Base-by-base conservation (phyloP, 805 yeast species). In the Lipomyces yamanashiensis region DNA sequence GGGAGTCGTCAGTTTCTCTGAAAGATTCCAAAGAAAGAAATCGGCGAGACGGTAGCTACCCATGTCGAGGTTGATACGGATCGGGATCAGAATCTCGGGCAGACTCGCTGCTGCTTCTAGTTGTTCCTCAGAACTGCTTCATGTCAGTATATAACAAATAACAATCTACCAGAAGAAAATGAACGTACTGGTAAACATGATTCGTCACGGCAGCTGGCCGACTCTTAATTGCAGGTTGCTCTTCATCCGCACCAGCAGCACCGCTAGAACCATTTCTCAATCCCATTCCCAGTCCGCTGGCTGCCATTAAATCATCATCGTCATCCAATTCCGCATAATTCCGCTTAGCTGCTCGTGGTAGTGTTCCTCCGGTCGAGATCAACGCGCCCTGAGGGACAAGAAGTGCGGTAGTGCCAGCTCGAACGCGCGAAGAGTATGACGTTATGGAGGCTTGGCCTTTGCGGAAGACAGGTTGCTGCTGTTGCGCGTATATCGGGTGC, bases 1-100 rank as follows among this genome's bases (percentile, higher is more conserved):
- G 0, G 96, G 96, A 1, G 90, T 84, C 28, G 88, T 76, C 28
- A 86, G 78, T 4, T 81, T 74, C 54, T 68, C 71, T 70, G 85
- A 81, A 39, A 85, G 67, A 71, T 89, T 88, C 95, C 95, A 89
- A 82, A 89, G 78, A 70, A 89, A 84, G 62, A 84, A 82, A 71
- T 89, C 96, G 17, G 83, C 83, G 23, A 89, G 79, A 72, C 79
- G 72, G 64, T 70, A 75, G 36, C 82, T 81, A 58, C 84, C 85
- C 64, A 82, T 79, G 63, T 88, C 93, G 47, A 89, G 74, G 58
- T 81, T 81, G 52, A 89, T 74, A 59, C 87, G 82, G 28, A 89
- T 82, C 0, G 96, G 96, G n/a, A 89, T 82, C 49, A 88, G 76
- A 8, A 78, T 71, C 65, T 78, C 80, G 28, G 75, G 78, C 39